A percentile compares a stretch with the other conserved stretches of the same genome.
phyloP scores from a whole-genome alignment of 768 basidiomycete genomes.

The Lyophyllum shimeji region DNA sequence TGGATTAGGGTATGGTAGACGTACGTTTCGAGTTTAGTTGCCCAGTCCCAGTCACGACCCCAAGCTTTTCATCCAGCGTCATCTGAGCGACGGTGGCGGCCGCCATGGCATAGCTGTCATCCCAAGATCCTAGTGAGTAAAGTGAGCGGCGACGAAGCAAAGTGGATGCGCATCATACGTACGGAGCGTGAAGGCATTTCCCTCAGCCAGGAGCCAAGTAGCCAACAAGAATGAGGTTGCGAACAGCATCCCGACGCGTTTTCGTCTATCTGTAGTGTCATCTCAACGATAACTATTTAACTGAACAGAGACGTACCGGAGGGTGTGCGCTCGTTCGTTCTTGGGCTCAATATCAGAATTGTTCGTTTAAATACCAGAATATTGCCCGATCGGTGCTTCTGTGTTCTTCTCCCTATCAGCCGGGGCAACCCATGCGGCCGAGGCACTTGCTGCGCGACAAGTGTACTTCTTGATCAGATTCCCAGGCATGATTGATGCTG shows the following conservation, averaged over 20 bases:
- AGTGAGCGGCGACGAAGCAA: background rate
- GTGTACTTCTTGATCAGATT: background rate
- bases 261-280: too few relatives aligned
- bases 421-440: background rate
- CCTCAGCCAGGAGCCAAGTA: background rate
- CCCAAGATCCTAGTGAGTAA: slow-evolving; percentile 40
- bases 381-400: background rate
- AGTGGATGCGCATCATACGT: background rate
- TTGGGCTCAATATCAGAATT: background rate
- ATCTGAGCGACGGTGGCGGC: slow-evolving; percentile 34
- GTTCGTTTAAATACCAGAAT: background rate
- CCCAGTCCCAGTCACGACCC: slow-evolving; percentile 44
- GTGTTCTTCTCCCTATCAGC: background rate
- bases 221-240: background rate
- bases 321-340: background rate
- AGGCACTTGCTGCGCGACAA: background rate
- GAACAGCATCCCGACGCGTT: background rate
- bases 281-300: too few relatives aligned
- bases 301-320: background rate
- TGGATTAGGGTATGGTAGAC: background rate
- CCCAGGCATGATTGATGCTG: background rate
- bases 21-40: slow-evolving; percentile 37
- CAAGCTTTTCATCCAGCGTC: slow-evolving; percentile 47
- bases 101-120: slow-evolving; percentile 39
- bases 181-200: slow-evolving; percentile 10